phyloP scores from a whole-genome alignment of 108 stramenopile species.

The Cylindrotheca closterium region DNA sequence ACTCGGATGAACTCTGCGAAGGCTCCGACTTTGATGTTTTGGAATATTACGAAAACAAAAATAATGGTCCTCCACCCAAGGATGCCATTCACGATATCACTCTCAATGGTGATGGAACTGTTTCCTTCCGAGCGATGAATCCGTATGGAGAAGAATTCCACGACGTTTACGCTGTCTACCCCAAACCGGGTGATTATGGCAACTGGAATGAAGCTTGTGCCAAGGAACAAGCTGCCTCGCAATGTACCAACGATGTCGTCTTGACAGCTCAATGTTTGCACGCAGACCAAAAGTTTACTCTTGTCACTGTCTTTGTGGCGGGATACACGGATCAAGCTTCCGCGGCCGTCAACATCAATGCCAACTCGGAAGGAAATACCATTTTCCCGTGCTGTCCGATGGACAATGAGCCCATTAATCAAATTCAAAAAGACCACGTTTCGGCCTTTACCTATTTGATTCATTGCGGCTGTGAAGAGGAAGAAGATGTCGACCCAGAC shows the following conservation, averaged over 20 bases:
- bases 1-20: background rate
- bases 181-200: background rate
- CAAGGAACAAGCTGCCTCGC: background rate
- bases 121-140: background rate
- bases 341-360: background rate
- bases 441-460: background rate
- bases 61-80: background rate
- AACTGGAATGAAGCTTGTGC: background rate
- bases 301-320: background rate
- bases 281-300: background rate
- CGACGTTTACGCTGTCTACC: background rate
- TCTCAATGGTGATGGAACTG: background rate
- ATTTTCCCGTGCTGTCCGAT: background rate
- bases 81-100: background rate
- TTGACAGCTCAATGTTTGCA: background rate
- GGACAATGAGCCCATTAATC: background rate
- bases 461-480: background rate
- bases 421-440: background rate
- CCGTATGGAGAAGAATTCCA: background rate
- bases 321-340: background rate
- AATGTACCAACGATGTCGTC: background rate
- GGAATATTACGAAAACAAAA: background rate
- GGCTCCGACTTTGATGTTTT: background rate
- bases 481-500: background rate
- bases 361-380: background rate